Conservation (phyloP, 2,329 filamentous ascomycete species). For the Trichoderma koningiopsis region DNA sequence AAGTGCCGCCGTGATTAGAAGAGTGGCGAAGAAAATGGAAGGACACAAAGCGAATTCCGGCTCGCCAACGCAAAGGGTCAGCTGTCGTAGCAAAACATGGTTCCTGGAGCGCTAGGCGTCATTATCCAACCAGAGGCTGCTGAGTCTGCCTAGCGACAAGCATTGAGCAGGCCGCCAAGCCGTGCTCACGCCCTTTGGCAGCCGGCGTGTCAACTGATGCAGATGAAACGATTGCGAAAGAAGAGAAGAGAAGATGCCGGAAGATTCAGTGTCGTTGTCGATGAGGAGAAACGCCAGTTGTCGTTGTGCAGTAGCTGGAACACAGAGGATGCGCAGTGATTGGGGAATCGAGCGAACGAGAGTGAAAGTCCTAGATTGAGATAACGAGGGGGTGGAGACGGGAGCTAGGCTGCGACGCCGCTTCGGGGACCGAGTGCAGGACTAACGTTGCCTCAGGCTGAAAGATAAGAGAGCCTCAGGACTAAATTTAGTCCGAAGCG, state of each 20-base stretch:
- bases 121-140: slow-evolving; percentile 16
- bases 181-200: slow-evolving; percentile 3
- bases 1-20: not conserved
- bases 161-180: not conserved
- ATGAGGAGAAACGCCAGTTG: not conserved
- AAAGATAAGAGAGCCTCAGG: not conserved
- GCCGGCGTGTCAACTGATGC: not conserved
- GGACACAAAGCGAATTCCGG: not conserved
- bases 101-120: slow-evolving; percentile 22
- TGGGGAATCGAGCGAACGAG: not conserved
- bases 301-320: not conserved
- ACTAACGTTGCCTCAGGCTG: not conserved
- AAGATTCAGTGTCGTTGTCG: not conserved
- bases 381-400: slow-evolving; percentile 15
- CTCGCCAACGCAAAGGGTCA: slow-evolving; percentile 11
- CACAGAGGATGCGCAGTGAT: not conserved
- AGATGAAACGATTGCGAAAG: not conserved
- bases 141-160: slow-evolving; percentile 22
- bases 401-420: slow-evolving; percentile 7
- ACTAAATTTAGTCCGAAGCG: not conserved
- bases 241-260: not conserved
- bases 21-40: slow-evolving; percentile 16
- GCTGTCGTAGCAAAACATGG: slow-evolving; percentile 16
- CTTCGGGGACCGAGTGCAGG: not conserved
- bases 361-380: slow-evolving; percentile 15